phyloP scores from a whole-genome alignment of 1,284 basidiomycete genomes.

The Athelia sp. region DNA sequence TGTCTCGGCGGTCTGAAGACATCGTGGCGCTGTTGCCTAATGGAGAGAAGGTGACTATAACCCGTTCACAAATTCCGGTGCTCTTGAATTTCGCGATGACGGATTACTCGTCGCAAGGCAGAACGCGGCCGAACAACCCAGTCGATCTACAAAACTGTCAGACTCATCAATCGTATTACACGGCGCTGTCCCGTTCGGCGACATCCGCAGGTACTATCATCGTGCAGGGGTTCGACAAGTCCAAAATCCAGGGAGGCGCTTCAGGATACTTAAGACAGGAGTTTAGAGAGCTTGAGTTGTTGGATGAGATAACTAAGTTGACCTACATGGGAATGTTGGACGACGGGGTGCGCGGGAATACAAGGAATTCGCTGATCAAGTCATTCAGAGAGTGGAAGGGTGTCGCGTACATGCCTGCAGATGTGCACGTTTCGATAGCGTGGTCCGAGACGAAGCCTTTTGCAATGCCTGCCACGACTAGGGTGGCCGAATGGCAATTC shows the following conservation, averaged over 20 bases:
- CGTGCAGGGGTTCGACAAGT: conserved; percentile 13
- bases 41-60: not conserved
- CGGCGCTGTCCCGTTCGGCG: not conserved
- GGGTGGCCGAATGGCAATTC: too few species aligned
- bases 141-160: not conserved
- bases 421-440: not conserved
- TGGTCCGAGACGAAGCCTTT: too few species aligned
- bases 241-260: conserved; percentile 11
- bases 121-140: not conserved
- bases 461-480: too few species aligned
- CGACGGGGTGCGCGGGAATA: not conserved
- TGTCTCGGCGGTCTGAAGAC: not conserved
- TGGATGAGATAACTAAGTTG: conserved; percentile 20
- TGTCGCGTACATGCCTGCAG: not conserved
- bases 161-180: not conserved
- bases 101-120: not conserved
- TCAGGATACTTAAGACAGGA: conserved; percentile 14
- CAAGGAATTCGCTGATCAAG: not conserved
- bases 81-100: not conserved
- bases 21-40: not conserved
- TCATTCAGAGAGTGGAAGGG: not conserved
- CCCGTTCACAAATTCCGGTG: not conserved
- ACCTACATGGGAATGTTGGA: conserved; percentile 1
- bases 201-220: not conserved
- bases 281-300: conserved; percentile 18